phyloP scores from a whole-genome alignment of 176 grass and related monocot genomes.

The Cenchrus purpureus region DNA sequence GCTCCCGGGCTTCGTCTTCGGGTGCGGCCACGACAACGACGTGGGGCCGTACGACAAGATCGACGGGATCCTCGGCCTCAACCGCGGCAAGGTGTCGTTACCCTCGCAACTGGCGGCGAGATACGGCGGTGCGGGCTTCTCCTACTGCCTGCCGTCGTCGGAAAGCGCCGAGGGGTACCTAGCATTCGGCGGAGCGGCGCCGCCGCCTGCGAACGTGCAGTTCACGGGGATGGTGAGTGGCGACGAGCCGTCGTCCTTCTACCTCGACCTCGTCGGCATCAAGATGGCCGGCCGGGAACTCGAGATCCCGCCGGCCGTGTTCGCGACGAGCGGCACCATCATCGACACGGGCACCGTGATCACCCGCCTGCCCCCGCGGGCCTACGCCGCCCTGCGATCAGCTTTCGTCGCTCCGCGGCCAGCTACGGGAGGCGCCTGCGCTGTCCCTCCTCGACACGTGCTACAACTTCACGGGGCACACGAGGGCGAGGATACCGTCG shows the following conservation, averaged over 20 bases:
- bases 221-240: constrained; percentile 64
- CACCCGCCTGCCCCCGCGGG: constrained; percentile 63
- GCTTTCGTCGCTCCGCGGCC: constrained; percentile 52
- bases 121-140: constrained; percentile 65
- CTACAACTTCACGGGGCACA: constrained; percentile 67
- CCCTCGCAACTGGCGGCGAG: constrained; percentile 53
- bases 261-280: constrained; percentile 53
- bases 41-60: constrained; percentile 51
- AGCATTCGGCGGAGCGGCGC: constrained; percentile 23
- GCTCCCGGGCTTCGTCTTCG: constrained; percentile 68
- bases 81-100: constrained; percentile 58
- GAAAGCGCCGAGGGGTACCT: constrained; percentile 55
- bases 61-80: constrained; percentile 72
- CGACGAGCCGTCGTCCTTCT: constrained; percentile 54
- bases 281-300: constrained; percentile 54
- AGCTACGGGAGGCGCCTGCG: constrained; percentile 52
- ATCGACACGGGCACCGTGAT: constrained; percentile 93
- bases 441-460: constrained; percentile 83
- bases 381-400: constrained; percentile 55
- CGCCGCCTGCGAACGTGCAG: constrained; percentile 21
- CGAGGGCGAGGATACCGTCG: constrained; percentile 51
- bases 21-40: constrained; percentile 53
- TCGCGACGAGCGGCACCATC: constrained; percentile 44
- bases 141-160: constrained; percentile 79
- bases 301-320: constrained; percentile 19